Evolutionary conservation across 1,284 basidiomycete species (phyloP), one percentile per base, ranked within the genome.

Genomic region (Schizopora paradoxa): DNA sequence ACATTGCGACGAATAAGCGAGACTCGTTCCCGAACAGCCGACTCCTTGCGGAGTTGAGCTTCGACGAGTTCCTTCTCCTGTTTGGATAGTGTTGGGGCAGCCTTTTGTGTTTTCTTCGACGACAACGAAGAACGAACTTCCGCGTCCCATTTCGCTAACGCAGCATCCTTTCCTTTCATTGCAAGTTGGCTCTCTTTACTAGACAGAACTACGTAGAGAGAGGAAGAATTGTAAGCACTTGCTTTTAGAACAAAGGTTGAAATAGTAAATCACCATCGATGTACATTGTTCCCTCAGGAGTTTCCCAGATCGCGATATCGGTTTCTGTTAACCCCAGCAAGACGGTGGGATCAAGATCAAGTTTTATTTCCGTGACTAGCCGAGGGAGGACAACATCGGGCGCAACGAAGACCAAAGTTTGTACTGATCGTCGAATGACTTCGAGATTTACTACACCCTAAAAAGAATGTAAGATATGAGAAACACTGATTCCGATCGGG

Each of bases 111-210:
- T 56, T 72, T 87, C 67, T 94, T 94, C 51, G 69, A 78, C 5
- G 87, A 86, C 0, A 96, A 70, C 0, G 85, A 81, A 56, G 86
- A 85, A 7, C 92, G 79, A n/a, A 95, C 70, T 53, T 97, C 91
- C 23, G 83, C 85, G 54, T 98, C 94, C 93, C 93, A 98, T 57
- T 89, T 85, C 10, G 88, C 83, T 21, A 93, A 84, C 35, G 89
- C 90, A 10, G 86, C 80, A 51, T 82, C 85, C 56, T 94, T 95
- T 27, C 90, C 86, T 62, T 93, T 94, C 55, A 74, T 80, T 28
- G 66, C 66, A 0, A 64, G 60, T 6, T 73, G 71, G 5, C 69
- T 70, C 56, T 83, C 82, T 52, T 77, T 81, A 2, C 70, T 64
- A 1, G 79, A 66, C 7, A 91, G 66, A 3, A 91, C 87, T 88